phyloP scores from a whole-genome alignment of 1,284 basidiomycete species.

The Ceratorhiza oryzae-sativae region DNA sequence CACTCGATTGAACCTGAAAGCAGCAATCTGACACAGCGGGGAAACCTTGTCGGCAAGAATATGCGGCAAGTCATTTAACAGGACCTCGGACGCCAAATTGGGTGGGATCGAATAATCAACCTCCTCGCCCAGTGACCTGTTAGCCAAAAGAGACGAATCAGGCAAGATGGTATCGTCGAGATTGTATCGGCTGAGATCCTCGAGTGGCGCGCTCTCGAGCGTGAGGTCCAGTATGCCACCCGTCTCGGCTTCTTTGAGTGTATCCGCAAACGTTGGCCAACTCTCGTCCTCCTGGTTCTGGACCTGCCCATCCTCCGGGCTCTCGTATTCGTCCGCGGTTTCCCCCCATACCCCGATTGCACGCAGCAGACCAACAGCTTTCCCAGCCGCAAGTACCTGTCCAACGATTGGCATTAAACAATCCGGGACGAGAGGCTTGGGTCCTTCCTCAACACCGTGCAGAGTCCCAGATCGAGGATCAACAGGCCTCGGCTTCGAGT shows the following conservation, averaged over 20 bases:
- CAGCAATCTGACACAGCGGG: conserved; percentile 64
- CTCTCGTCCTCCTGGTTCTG: conserved; percentile 48
- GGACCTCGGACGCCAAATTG: conserved; percentile 29
- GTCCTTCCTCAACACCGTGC: conserved; percentile 43
- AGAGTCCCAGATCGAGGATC: conserved; percentile 17
- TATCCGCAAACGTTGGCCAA: conserved; percentile 51
- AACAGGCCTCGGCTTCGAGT: not conserved
- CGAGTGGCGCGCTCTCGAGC: conserved; percentile 9
- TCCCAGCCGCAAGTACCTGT: conserved; percentile 73
- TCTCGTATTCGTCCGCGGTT: conserved; percentile 11
- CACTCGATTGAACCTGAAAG: conserved; percentile 63
- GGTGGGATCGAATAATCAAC: conserved; percentile 26
- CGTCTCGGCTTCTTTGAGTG: conserved; percentile 17
- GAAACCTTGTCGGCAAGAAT: conserved; percentile 69
- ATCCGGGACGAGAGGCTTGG: conserved; percentile 58
- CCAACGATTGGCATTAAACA: conserved; percentile 68
- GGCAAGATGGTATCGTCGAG: conserved; percentile 18
- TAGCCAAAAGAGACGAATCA: conserved; percentile 25
- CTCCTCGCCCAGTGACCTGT: not conserved
- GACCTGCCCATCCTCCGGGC: conserved; percentile 15
- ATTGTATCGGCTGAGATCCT: conserved; percentile 28
- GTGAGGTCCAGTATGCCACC: conserved; percentile 15
- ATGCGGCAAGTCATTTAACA: conserved; percentile 58
- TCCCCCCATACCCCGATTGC: conserved; percentile 51
- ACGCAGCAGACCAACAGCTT: conserved; percentile 75